phyloP scores from a whole-genome alignment of 2,329 filamentous ascomycete genomes.

The Alternaria arbusti region DNA sequence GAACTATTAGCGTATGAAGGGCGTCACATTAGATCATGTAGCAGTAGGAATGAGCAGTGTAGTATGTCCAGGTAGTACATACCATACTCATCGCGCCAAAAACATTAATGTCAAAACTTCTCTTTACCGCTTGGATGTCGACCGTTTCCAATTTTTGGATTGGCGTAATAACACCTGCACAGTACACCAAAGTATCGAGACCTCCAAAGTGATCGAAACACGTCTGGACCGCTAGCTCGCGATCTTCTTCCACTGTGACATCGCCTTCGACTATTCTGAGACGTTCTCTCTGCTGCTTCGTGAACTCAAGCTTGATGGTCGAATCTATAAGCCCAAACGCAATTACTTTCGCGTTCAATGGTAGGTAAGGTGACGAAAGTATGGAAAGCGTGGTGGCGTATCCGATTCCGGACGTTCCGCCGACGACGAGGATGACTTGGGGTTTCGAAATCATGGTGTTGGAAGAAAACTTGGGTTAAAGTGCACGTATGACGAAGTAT shows the following conservation, averaged over 20 bases:
- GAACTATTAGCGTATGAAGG: background rate
- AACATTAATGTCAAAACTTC: conserved; percentile 31
- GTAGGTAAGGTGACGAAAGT: conserved; percentile 6
- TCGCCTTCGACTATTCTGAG: conserved; percentile 13
- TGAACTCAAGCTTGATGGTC: conserved; percentile 11
- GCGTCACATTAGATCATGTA: background rate
- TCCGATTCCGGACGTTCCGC: conserved; percentile 33
- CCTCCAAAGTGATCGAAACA: conserved; percentile 22
- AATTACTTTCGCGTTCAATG: conserved; percentile 10
- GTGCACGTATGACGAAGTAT: background rate
- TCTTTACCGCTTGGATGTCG: conserved; percentile 23
- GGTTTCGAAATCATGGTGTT: conserved; percentile 1
- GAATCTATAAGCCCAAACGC: conserved; percentile 15
- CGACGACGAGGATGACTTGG: conserved; percentile 33
- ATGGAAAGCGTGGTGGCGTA: conserved; percentile 24
- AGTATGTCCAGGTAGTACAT: background rate
- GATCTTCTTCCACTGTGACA: conserved; percentile 11
- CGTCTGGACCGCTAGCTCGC: conserved; percentile 15
- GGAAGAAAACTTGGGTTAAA: background rate
- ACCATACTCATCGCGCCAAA: conserved; percentile 36
- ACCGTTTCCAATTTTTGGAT: conserved; percentile 28
- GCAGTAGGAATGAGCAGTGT: background rate
- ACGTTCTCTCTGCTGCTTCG: conserved; percentile 11
- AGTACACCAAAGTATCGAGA: conserved; percentile 34
- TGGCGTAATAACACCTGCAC: conserved; percentile 30